Conservation (phyloP, 176 grass and related monocot genomes). For the Sorghum bicolor region DNA sequence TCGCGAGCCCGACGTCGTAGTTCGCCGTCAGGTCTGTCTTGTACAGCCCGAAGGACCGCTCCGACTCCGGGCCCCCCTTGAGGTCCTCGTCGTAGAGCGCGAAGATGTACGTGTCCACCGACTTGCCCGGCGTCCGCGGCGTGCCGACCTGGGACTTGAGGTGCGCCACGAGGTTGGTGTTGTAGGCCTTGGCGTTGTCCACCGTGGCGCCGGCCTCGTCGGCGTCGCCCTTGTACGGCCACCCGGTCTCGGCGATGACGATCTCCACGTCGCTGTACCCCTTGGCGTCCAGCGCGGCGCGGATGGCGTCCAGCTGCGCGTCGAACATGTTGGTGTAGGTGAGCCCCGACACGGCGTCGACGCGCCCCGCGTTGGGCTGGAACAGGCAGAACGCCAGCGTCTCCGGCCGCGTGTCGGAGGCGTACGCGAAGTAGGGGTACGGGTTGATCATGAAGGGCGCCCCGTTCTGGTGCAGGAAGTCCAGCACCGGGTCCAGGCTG, state of each 20-base stretch:
- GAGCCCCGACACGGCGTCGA: conserved; percentile 65
- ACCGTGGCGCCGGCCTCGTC: conserved; percentile 66
- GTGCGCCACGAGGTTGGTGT: conserved; percentile 77
- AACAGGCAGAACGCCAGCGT: conserved; percentile 98
- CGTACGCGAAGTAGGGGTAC: conserved; percentile 95
- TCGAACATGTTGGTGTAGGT: conserved; percentile 99
- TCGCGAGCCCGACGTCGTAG: conserved; percentile 74
- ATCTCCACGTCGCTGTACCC: conserved; percentile 70
- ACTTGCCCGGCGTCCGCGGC: conserved; percentile 66
- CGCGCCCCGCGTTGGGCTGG: conserved; percentile 79
- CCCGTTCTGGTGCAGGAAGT: conserved; percentile 73
- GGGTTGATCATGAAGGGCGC: conserved; percentile 96
- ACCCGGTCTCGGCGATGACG: conserved; percentile 93
- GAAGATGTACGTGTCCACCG: conserved; percentile 94
- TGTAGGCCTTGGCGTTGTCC: conserved; percentile 88
- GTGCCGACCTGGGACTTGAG: conserved; percentile 70
- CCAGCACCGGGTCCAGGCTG: conserved; percentile 66
- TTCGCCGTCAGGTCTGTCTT: conserved; percentile 64
- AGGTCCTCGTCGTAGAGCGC: conserved; percentile 99
- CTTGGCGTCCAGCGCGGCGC: conserved; percentile 63
- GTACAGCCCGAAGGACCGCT: conserved; percentile 88
- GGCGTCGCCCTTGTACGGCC: conserved; percentile 84
- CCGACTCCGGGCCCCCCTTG: conserved; percentile 73
- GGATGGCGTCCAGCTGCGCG: conserved; percentile 92
- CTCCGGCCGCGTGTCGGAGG: conserved; percentile 73